Base-by-base conservation (phyloP, 441 rosid genomes). In the Adansonia gregorii region DNA sequence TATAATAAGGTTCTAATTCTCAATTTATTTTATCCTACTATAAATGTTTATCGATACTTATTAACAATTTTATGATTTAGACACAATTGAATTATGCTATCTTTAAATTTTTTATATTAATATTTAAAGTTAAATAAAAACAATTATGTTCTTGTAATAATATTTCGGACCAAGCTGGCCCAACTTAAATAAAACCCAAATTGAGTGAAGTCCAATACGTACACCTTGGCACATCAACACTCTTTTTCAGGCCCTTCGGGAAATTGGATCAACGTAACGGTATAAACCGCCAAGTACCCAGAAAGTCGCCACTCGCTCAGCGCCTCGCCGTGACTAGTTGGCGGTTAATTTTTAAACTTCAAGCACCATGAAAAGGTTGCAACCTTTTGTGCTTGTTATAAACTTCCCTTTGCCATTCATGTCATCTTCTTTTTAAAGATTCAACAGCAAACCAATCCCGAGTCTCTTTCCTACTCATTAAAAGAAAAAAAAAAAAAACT, bases 341-440 rank as follows among this genome's bases (percentile, higher is more conserved):
- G 73, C 82, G 85, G 87, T 84, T 84, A 80, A 56, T 6, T 24
- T 31, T 72, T 66, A 27, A 74, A 51, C 3, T 51, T 20, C 48
- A 41, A 55, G 22, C 22, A 6, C 59, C 41, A 24, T 11, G 41
- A 61, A 61, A 22, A 46, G 8, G 69, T 55, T 68, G 82, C 78
- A 69, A 60, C 78, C 45, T 3, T 72, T 80, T 72, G 59, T 67
- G 15, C 69, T 19, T 56, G 63, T 72, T 51, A 27, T 66, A 76
- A 75, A 60, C 54, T 76, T 71, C 48, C 68, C 56, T 22, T 61
- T 11, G 14, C 45, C 67, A 35, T 39, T 15, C 58, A 4, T n/a
- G 8, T n/a, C 20, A 51, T 55, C 20, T 11, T 45, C 27, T 41
- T 0, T 65, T 4, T 39, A 55, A 54, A 6, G 10, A 39, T 65